Percentiles rank a stretch among this genome's conserved stretches.
These are phyloP conservation scores for Colletotrichum sp. DNA, from an alignment of 2,329 filamentous ascomycete species.

Conservation along the genomic window DNA sequence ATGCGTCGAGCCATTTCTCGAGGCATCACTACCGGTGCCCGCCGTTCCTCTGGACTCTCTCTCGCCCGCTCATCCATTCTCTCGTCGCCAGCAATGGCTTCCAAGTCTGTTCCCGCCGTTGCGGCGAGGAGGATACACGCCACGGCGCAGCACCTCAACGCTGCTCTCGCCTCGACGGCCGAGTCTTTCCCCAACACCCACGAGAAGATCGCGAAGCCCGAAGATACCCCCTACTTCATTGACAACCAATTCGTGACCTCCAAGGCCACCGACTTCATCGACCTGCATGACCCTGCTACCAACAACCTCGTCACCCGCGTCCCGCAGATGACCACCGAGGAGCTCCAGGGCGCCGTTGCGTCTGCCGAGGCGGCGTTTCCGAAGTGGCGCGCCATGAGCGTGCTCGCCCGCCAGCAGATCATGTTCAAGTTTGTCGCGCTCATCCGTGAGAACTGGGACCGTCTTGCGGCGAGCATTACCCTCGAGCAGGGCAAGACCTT, in stretches of 20 bases:
- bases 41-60: slow-evolving; percentile 34
- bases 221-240: slow-evolving; percentile 81
- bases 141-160: slow-evolving; percentile 60
- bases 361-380: slow-evolving; percentile 79
- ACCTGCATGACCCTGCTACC: slow-evolving; percentile 82
- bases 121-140: slow-evolving; percentile 62
- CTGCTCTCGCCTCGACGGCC: slow-evolving; percentile 58
- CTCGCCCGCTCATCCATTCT: slow-evolving; percentile 29
- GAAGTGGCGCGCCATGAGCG: slow-evolving; percentile 73
- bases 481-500: slow-evolving; percentile 91
- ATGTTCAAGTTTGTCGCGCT: slow-evolving; percentile 86
- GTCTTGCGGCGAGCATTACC: slow-evolving; percentile 83
- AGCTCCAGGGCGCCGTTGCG: slow-evolving; percentile 76
- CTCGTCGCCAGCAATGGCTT: slow-evolving; percentile 25
- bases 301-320: slow-evolving; percentile 86
- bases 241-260: slow-evolving; percentile 80
- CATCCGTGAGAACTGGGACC: slow-evolving; percentile 85
- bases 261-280: slow-evolving; percentile 73
- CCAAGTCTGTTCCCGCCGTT: slow-evolving; percentile 31
- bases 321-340: slow-evolving; percentile 79
- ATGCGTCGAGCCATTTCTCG: slow-evolving; percentile 55
- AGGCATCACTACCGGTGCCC: slow-evolving; percentile 39
- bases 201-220: slow-evolving; percentile 69
- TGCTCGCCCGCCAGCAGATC: slow-evolving; percentile 79
- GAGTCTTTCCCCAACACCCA: slow-evolving; percentile 73